Conservation (phyloP, 306 rosid species). For the Cucurbita pepo region DNA sequence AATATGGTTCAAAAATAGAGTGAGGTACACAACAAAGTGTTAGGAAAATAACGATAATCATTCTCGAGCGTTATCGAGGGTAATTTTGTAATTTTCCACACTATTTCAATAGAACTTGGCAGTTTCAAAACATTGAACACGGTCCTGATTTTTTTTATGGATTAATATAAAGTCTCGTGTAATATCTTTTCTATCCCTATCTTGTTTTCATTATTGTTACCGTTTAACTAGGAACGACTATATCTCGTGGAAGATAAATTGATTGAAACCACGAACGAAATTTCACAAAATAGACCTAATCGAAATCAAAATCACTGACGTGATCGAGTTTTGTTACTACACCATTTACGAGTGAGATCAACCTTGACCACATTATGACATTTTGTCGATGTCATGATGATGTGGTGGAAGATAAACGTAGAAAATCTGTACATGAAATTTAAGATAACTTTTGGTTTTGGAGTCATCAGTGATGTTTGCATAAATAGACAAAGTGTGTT, state of each 20-base stretch:
- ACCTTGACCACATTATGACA: neutral
- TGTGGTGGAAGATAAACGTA: neutral
- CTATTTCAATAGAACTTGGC: too few species aligned
- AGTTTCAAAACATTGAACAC: too few species aligned
- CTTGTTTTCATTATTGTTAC: too few species aligned
- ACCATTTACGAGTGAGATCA: neutral
- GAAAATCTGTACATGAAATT: neutral
- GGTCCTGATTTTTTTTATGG: too few species aligned
- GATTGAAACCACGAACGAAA: neutral
- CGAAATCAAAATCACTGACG: neutral
- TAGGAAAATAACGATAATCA: too few species aligned
- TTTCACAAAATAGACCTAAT: neutral
- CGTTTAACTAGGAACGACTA: neutral
- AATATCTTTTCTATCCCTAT: neutral
- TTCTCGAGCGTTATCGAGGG: too few species aligned
- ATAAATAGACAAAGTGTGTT: neutral
- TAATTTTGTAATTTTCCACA: too few species aligned
- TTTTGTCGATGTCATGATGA: neutral
- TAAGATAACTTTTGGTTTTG: neutral
- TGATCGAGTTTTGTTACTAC: neutral
- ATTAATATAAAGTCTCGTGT: too few species aligned
- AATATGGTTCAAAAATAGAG: too few species aligned
- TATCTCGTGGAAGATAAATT: too few species aligned
- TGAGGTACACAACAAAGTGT: too few species aligned
- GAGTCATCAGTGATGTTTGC: neutral